Percentiles rank a stretch among this genome's conserved stretches.
These are phyloP conservation scores for Nannochloropsis gaditana DNA, from an alignment of 108 stramenopile species.

Conservation along the genomic window DNA sequence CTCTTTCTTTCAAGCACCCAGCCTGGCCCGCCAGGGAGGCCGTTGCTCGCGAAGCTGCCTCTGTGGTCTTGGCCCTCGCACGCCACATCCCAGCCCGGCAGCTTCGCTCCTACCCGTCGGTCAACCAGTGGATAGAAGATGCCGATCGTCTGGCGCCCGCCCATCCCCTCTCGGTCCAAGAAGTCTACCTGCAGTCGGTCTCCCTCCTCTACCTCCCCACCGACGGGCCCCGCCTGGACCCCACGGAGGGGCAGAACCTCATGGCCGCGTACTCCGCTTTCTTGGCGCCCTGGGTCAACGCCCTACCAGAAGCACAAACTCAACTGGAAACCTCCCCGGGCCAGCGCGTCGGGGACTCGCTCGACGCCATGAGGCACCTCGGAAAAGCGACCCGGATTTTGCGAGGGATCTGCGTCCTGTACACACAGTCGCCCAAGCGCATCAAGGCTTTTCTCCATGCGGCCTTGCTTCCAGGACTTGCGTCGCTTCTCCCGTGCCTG, in stretches of 20 bases:
- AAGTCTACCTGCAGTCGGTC: not conserved
- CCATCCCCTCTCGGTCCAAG: not conserved
- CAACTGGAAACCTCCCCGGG: not conserved
- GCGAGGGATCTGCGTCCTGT: not conserved
- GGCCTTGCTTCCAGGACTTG: not conserved
- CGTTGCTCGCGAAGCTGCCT: not conserved
- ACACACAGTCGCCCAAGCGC: not conserved
- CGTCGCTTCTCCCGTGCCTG: not conserved
- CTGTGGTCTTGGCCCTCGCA: not conserved
- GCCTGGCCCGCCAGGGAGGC: not conserved
- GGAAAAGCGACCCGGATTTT: not conserved
- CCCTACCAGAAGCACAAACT: not conserved
- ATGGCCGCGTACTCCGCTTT: not conserved
- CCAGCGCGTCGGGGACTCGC: not conserved
- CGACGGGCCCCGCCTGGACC: not conserved
- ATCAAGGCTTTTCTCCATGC: not conserved
- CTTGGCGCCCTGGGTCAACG: not conserved
- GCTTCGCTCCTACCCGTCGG: not conserved
- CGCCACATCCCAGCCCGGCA: not conserved
- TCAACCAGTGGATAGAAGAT: not conserved
- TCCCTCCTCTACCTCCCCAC: constrained; percentile 15
- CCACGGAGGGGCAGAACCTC: not conserved
- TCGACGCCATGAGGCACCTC: not conserved
- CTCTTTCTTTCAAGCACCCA: not conserved
- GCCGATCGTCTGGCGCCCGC: not conserved